These are phyloP conservation scores for Xylaria telfairii DNA, from an alignment of 495 filamentous ascomycete genomes.

Conservation along the genomic window DNA sequence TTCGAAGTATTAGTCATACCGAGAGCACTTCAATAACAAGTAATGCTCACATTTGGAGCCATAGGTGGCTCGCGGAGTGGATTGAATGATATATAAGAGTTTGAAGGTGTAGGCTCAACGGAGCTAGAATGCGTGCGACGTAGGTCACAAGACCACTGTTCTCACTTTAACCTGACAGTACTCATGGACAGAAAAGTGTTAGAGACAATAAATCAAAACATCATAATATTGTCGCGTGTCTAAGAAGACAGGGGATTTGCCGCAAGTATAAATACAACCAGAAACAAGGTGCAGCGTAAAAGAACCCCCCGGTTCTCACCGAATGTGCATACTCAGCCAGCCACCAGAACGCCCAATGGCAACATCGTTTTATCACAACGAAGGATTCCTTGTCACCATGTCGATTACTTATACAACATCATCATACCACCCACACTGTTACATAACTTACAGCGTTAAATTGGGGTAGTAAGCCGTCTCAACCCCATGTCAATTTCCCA, in stretches of 20 bases:
- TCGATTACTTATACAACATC: neutral
- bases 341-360: too few relatives aligned
- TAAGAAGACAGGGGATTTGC: neutral
- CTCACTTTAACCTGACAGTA: neutral
- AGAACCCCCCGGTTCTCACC: too few relatives aligned
- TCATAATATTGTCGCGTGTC: neutral
- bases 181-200: neutral
- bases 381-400: neutral
- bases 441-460: neutral
- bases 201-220: too few relatives aligned
- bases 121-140: neutral
- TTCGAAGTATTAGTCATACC: neutral
- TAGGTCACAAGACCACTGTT: neutral
- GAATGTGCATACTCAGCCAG: too few relatives aligned
- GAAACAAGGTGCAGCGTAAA: neutral
- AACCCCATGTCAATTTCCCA: neutral
- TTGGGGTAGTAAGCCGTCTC: neutral
- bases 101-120: neutral
- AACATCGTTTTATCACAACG: too few relatives aligned
- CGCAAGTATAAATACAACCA: neutral
- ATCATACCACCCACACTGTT: neutral
- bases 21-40: neutral
- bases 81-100: neutral
- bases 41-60: neutral
- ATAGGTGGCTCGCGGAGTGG: neutral